Conservation (phyloP, 805 yeast genomes). For the Yamadazyma takamatsuzukensis region DNA sequence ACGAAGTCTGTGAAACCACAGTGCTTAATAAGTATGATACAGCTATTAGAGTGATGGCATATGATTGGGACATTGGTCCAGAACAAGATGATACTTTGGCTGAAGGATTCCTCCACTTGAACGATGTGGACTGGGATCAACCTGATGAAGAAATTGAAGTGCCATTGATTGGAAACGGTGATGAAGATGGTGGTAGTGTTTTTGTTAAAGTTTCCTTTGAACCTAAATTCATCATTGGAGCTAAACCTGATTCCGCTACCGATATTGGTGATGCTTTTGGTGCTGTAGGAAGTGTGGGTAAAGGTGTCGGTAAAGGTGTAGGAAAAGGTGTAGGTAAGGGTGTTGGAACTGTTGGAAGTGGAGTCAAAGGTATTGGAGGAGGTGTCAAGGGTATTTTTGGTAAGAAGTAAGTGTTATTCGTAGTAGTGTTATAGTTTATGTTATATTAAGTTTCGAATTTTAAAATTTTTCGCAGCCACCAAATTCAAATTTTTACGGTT, state of each 20-base stretch:
- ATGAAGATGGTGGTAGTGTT: slow-evolving; percentile 60
- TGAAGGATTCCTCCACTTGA: slow-evolving; percentile 51
- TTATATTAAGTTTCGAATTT: neutral
- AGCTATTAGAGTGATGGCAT: slow-evolving; percentile 51
- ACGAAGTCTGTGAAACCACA: slow-evolving; percentile 59
- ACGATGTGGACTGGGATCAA: slow-evolving; percentile 28
- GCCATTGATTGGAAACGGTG: slow-evolving; percentile 48
- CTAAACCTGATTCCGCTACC: slow-evolving; percentile 20
- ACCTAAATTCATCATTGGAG: slow-evolving; percentile 64
- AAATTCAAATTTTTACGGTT: neutral
- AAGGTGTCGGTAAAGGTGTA: slow-evolving; percentile 36
- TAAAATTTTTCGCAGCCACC: neutral
- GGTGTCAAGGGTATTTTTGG: slow-evolving; percentile 39
- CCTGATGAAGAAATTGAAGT: slow-evolving; percentile 58
- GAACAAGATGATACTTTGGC: slow-evolving; percentile 83
- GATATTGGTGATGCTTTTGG: slow-evolving; percentile 34
- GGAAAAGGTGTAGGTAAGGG: slow-evolving; percentile 40
- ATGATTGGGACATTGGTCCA: slow-evolving; percentile 94
- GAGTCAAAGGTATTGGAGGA: slow-evolving; percentile 34
- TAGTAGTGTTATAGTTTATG: slow-evolving; percentile 4
- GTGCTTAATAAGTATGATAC: slow-evolving; percentile 63
- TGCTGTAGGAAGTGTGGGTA: slow-evolving; percentile 42
- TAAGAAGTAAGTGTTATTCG: slow-evolving; percentile 8
- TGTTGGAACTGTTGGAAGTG: slow-evolving; percentile 34
- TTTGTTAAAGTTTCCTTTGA: slow-evolving; percentile 58